Conservation (phyloP, 208 protist species). For the Tritrichomonas musculus region DNA sequence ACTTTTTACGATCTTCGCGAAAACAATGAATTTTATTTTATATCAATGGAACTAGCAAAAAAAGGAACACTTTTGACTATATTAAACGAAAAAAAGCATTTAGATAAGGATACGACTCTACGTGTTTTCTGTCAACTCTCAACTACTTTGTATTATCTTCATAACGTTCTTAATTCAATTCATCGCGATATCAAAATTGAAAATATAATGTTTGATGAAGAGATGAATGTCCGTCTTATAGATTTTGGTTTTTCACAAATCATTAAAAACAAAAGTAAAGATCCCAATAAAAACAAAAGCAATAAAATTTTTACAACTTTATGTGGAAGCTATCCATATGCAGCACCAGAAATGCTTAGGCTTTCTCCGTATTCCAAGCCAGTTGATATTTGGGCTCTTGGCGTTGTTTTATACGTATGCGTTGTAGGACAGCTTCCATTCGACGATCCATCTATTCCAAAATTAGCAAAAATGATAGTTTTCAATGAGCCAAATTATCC, state of each 20-base stretch:
- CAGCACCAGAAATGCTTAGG: not conserved
- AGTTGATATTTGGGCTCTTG: not conserved
- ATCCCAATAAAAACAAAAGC: no score
- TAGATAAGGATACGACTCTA: not conserved
- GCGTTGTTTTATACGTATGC: not conserved
- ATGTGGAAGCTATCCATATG: not conserved
- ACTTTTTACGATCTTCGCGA: not conserved
- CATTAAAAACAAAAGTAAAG: not conserved
- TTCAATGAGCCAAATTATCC: no score
- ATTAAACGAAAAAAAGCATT: not conserved
- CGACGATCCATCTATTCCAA: no score
- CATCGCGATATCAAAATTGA: not conserved
- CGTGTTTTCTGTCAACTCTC: not conserved
- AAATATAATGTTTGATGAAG: not conserved
- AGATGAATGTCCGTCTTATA: not conserved
- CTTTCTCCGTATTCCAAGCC: not conserved
- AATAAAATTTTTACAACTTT: not conserved
- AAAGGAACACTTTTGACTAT: not conserved
- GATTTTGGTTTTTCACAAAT: slow-evolving; percentile 13
- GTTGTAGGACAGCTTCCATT: not conserved
- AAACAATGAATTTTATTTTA: not conserved
- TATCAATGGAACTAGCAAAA: not conserved
- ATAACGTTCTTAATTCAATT: not conserved
- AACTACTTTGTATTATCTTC: not conserved
- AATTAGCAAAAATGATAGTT: no score